A percentile compares a stretch with the other conserved stretches of the same genome.
Conservation (phyloP, 768 basidiomycete genomes). For the Podaxis sp. region DNA sequence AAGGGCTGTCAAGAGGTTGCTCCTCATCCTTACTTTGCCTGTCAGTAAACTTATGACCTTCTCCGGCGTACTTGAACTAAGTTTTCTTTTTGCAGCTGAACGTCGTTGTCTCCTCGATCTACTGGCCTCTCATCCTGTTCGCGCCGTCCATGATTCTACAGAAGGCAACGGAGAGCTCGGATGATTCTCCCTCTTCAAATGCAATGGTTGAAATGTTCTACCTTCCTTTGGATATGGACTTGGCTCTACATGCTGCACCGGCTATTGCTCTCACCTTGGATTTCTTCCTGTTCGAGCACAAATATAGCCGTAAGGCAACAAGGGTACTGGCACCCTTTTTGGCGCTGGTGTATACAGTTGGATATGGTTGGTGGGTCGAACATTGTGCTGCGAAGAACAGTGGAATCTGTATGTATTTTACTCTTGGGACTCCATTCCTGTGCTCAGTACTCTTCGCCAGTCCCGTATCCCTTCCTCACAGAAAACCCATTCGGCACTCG, state of each 20-base stretch:
- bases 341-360: constrained; percentile 25
- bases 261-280: constrained; percentile 54
- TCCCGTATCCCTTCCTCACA: constrained; percentile 84
- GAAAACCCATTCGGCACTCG: constrained; percentile 47
- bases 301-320: constrained; percentile 35
- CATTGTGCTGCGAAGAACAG: constrained; percentile 55
- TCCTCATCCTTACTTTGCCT: constrained; percentile 64
- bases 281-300: constrained; percentile 63
- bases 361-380: constrained; percentile 67
- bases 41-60: constrained; percentile 29
- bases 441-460: constrained; percentile 26
- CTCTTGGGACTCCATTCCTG: background rate
- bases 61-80: background rate
- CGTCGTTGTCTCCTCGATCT: constrained; percentile 45
- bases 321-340: constrained; percentile 25
- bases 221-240: constrained; percentile 52
- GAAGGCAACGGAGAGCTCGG: constrained; percentile 17
- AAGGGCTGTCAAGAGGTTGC: constrained; percentile 43
- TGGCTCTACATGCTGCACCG: constrained; percentile 65
- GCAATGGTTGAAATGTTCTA: constrained; percentile 22
- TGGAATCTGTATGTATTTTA: constrained; percentile 48
- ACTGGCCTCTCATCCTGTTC: constrained; percentile 60
- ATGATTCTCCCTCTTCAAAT: constrained; percentile 23
- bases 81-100: constrained; percentile 22
- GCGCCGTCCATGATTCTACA: constrained; percentile 54